A percentile compares a stretch with the other conserved stretches of the same genome.
Evolutionary conservation across 2,329 filamentous ascomycete genomes (phyloP).

Genomic region (Zopfia rhizophila): DNA sequence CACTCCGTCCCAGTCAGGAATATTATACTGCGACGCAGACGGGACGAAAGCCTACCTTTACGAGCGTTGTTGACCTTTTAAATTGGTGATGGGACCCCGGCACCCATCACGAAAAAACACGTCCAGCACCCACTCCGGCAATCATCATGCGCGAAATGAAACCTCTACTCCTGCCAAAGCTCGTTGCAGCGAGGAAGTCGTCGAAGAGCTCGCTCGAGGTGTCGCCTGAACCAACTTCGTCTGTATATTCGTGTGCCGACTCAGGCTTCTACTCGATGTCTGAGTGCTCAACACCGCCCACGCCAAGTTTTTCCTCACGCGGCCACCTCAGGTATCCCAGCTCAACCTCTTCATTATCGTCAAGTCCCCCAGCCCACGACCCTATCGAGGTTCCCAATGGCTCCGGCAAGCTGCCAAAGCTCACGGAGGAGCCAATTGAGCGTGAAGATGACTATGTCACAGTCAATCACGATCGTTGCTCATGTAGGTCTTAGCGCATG

Average conservation of each 20-base stretch:
- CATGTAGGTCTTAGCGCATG: conserved; percentile 69
- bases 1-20: conserved; percentile 35
- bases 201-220: conserved; percentile 48
- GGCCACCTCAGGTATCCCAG: conserved; percentile 75
- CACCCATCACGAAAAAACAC: conserved; percentile 39
- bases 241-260: conserved; percentile 46
- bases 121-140: conserved; percentile 34
- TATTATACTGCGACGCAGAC: conserved; percentile 24
- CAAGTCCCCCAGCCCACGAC: conserved; percentile 62
- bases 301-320: conserved; percentile 73
- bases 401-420: conserved; percentile 78
- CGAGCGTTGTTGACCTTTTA: conserved; percentile 34
- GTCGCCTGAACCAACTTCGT: conserved; percentile 42
- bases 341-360: conserved; percentile 80
- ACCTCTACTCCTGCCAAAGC: conserved; percentile 50
- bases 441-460: conserved; percentile 69
- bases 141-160: conserved; percentile 52
- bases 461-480: conserved; percentile 64
- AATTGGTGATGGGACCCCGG: conserved; percentile 51
- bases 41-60: conserved; percentile 27
- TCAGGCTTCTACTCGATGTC: conserved; percentile 65
- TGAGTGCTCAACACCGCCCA: conserved; percentile 75
- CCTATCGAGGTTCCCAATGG: conserved; percentile 65
- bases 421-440: conserved; percentile 84
- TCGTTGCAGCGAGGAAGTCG: conserved; percentile 50